These are phyloP conservation scores for Artemisia annua DNA, from an alignment of 129 eudicot genomes.

Conservation along the genomic window DNA sequence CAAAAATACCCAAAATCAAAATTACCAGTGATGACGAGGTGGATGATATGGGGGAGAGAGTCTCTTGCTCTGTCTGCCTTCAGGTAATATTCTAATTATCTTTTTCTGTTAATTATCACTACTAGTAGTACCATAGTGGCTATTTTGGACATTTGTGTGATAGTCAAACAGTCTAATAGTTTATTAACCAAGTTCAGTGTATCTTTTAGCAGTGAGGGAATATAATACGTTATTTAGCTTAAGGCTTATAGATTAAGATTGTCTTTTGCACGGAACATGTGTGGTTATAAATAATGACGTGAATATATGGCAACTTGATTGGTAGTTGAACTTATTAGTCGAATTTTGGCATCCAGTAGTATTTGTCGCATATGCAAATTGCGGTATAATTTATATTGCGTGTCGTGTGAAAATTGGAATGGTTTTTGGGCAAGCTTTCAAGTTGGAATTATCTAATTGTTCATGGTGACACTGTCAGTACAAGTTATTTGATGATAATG, in stretches of 20 bases:
- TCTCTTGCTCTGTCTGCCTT: constrained; percentile 90
- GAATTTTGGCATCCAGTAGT: background rate
- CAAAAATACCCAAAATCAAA: constrained; percentile 68
- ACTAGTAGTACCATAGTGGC: no score
- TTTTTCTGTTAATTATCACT: no score
- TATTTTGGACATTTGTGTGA: background rate
- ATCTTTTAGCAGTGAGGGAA: background rate
- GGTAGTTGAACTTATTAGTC: constrained; percentile 19
- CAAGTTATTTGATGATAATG: background rate
- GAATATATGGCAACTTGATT: background rate
- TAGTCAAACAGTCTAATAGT: background rate
- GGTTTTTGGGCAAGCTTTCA: constrained; percentile 5
- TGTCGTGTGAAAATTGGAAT: background rate
- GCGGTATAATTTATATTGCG: background rate
- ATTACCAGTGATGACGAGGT: constrained; percentile 53
- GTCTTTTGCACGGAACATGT: constrained; percentile 7
- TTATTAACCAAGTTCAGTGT: background rate
- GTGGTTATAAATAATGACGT: constrained; percentile 6
- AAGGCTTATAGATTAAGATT: background rate
- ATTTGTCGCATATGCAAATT: background rate
- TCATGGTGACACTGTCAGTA: background rate
- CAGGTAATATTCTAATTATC: constrained; percentile 46
- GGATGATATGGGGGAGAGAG: constrained; percentile 84
- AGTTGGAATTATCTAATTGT: background rate
- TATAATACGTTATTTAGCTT: background rate